Conservation (phyloP, 2,329 filamentous ascomycete genomes). For the Nemania diffusa region DNA sequence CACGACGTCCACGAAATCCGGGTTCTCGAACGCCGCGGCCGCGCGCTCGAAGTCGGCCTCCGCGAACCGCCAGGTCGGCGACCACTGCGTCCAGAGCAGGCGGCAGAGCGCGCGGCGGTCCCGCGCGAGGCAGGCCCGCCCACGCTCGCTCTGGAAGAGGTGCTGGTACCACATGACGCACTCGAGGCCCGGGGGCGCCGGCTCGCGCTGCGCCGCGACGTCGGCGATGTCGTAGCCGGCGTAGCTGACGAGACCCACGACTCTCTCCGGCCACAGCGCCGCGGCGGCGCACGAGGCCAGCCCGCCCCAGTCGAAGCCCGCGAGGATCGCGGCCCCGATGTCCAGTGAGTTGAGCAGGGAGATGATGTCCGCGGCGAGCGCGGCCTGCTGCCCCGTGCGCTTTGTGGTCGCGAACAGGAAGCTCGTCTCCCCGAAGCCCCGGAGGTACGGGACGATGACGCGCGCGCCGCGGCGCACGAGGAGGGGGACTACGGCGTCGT, state of each 20-base stretch:
- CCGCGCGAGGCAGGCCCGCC: slow-evolving; percentile 22
- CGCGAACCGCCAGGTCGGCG: slow-evolving; percentile 24
- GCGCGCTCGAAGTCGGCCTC: slow-evolving; percentile 22
- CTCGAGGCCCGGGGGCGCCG: slow-evolving; percentile 17
- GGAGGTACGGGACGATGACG: slow-evolving; percentile 30
- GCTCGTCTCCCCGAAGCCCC: slow-evolving; percentile 29
- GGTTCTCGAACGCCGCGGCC: slow-evolving; percentile 29
- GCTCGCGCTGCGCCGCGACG: slow-evolving; percentile 5
- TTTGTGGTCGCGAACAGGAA: slow-evolving; percentile 18
- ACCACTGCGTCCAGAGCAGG: slow-evolving; percentile 33
- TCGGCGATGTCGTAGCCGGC: slow-evolving; percentile 32
- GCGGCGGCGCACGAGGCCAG: slow-evolving; percentile 27
- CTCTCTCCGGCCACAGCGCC: slow-evolving; percentile 29
- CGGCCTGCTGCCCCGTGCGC: slow-evolving; percentile 32
- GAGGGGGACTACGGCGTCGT: slow-evolving; percentile 22
- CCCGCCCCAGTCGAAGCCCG: slow-evolving; percentile 35
- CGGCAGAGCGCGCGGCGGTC: slow-evolving; percentile 27
- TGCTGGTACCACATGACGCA: slow-evolving; percentile 36
- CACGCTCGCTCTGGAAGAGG: slow-evolving; percentile 34
- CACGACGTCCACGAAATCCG: slow-evolving; percentile 33
- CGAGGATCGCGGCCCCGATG: slow-evolving; percentile 22
- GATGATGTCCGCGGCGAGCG: slow-evolving; percentile 23
- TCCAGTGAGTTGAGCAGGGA: slow-evolving; percentile 27
- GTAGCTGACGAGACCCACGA: slow-evolving; percentile 31
- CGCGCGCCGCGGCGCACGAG: slow-evolving; percentile 24